Evolutionary conservation across 441 rosid species (phyloP).

Genomic region (Adansonia rubrostipa): DNA sequence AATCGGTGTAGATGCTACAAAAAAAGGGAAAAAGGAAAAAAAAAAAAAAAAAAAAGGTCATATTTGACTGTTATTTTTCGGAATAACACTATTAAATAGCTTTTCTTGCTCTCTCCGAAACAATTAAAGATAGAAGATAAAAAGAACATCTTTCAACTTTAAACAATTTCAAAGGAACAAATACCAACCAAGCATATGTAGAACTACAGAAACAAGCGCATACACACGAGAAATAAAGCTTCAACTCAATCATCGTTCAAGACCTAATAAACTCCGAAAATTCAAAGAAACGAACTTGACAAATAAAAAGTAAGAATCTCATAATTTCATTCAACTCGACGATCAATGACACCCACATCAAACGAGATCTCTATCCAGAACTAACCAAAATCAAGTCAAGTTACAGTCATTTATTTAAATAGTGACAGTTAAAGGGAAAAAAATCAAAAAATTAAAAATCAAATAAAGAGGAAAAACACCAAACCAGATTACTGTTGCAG

Average conservation of each 20-base stretch:
- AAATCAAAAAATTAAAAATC: not conserved
- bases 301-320: constrained; percentile 9
- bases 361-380: constrained; percentile 28
- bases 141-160: not conserved
- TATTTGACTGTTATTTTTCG: not conserved
- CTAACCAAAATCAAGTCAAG: constrained; percentile 18
- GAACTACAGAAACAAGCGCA: not conserved
- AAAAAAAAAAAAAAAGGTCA: not conserved
- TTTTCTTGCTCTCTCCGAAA: not conserved
- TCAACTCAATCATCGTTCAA: constrained; percentile 10
- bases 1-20: not conserved
- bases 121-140: not conserved
- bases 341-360: constrained; percentile 16
- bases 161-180: constrained; percentile 9
- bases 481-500: constrained; percentile 90
- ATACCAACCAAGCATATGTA: not conserved
- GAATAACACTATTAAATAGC: not conserved
- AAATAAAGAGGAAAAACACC: constrained; percentile 30
- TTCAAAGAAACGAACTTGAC: constrained; percentile 21
- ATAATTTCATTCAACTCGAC: constrained; percentile 12
- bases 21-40: no score
- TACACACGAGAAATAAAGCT: not conserved
- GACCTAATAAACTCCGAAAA: constrained; percentile 2
- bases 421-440: not conserved
- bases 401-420: constrained; percentile 11